Percentiles rank a stretch among this genome's conserved stretches.
Conservation (phyloP, 2,329 filamentous ascomycete species). For the Fusarium penzigii region DNA sequence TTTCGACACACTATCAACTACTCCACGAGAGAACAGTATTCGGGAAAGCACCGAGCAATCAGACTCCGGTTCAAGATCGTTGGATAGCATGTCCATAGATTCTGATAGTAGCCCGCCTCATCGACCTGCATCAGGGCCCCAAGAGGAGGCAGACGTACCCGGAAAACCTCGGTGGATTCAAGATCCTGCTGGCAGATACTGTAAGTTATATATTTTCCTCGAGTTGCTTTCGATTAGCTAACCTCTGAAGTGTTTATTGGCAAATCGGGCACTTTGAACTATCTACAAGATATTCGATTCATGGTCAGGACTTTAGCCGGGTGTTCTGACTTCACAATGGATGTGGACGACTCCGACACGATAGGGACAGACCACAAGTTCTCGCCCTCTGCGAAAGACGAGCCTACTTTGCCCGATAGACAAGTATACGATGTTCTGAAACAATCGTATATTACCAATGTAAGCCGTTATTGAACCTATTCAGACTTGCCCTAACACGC, state of each 20-base stretch:
- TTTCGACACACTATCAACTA: too few species aligned
- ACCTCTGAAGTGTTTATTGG: slow-evolving; percentile 56
- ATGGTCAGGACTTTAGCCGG: slow-evolving; percentile 44
- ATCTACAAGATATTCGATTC: slow-evolving; percentile 60
- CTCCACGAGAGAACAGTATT: not conserved
- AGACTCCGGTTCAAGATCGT: not conserved
- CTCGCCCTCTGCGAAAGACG: slow-evolving; percentile 24
- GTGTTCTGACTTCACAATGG: slow-evolving; percentile 21
- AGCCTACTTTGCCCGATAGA: slow-evolving; percentile 49
- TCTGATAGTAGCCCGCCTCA: not conserved
- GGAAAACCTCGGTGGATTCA: slow-evolving; percentile 52
- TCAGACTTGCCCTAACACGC: not conserved
- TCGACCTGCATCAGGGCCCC: not conserved
- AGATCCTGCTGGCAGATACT: slow-evolving; percentile 57
- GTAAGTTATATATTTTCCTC: slow-evolving; percentile 39
- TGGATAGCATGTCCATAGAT: not conserved
- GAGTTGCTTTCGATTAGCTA: slow-evolving; percentile 12
- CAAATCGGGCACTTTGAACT: slow-evolving; percentile 61
- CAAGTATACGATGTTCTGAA: slow-evolving; percentile 49
- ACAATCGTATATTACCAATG: slow-evolving; percentile 60
- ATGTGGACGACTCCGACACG: slow-evolving; percentile 58
- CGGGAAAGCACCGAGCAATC: not conserved
- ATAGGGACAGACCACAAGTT: slow-evolving; percentile 55
- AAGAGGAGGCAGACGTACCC: not conserved
- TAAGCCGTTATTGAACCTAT: slow-evolving; percentile 31